Evolutionary conservation across 225 moss, liverwort and hornwort species (phyloP), one percentile per base, ranked within the genome.

Genomic region (Thuidium tamariscinum): DNA sequence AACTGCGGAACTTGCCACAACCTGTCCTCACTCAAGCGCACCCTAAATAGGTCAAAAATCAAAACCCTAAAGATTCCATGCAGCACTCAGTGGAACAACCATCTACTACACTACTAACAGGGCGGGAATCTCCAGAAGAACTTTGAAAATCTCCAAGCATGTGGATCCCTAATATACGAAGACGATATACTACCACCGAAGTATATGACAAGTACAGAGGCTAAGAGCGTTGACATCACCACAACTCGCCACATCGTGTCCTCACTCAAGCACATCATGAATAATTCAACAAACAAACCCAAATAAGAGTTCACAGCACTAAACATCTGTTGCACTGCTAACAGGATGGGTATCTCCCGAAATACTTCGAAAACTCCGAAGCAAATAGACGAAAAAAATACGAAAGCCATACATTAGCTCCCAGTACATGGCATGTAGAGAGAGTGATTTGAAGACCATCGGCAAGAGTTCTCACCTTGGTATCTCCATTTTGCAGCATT

Each of bases 401-500:
- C 39, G 23, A 56, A 78, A 26, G 79, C 27, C 79, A 48, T 69
- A 79, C n/a, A 79, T 36, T 48, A 27, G 27, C 42, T 77, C 63
- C 62, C 42, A 69, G 67, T 29, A 79, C 61, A 80, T 27, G 39
- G 66, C 32, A 82, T 39, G 76, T n/a, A 54, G 64, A 74, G 77
- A 41, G 55, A 29, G 42, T 51, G 55, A 66, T 19, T 74, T 51
- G 22, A 46, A 60, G 86, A 69, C 37, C 25, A 46, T 26, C 2
- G 30, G 30, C 54, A 34, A 69, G n/a, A 46, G 49, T 88, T 46
- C 30, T 64, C 89, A 98, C 98, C 96, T 99, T 96, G 22, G 85
- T 90, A 44, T 99, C 94, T 18, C 94, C 98, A 67, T 97, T 97
- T 25, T 94, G 95, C 83, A 99, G 89, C 98, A 99, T 99, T 89